Conservation (phyloP, 140 eudicot genomes). For the Oenanthe javanica region DNA sequence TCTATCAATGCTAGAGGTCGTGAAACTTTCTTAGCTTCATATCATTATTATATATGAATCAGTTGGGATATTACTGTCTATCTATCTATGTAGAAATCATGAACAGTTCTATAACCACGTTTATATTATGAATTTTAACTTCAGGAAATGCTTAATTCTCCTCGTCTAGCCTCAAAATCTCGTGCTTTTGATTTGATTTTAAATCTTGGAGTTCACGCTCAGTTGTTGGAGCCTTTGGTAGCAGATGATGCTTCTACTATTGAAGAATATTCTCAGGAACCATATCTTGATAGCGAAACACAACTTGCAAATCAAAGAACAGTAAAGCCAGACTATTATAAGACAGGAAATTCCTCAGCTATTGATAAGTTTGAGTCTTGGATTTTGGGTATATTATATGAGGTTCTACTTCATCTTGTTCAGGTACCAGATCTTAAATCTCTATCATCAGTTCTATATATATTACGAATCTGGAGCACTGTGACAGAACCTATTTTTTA, state of each 20-base stretch:
- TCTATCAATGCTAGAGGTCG: slow-evolving; percentile 95
- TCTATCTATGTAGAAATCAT: not conserved
- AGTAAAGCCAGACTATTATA: slow-evolving; percentile 46
- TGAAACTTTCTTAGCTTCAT: slow-evolving; percentile 15
- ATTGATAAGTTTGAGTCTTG: slow-evolving; percentile 78
- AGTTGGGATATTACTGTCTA: not conserved
- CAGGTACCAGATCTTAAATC: slow-evolving; percentile 46
- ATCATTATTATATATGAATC: not conserved
- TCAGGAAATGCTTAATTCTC: slow-evolving; percentile 86
- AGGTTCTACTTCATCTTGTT: slow-evolving; percentile 87
- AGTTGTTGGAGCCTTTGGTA: slow-evolving; percentile 77
- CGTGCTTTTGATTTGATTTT: slow-evolving; percentile 92
- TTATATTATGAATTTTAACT: slow-evolving; percentile 5
- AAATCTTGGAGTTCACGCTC: slow-evolving; percentile 97
- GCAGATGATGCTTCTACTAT: slow-evolving; percentile 66
- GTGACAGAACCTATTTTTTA: not conserved
- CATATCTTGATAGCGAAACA: slow-evolving; percentile 38
- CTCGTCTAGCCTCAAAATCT: slow-evolving; percentile 65
- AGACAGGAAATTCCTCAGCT: slow-evolving; percentile 54
- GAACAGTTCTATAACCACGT: not conserved
- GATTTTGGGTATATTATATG: slow-evolving; percentile 84
- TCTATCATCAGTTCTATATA: not conserved
- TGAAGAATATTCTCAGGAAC: slow-evolving; percentile 76
- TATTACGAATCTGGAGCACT: not conserved
- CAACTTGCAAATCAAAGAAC: slow-evolving; percentile 44